Conservation (phyloP, 768 basidiomycete species). For the Leccinum truebloodii region DNA sequence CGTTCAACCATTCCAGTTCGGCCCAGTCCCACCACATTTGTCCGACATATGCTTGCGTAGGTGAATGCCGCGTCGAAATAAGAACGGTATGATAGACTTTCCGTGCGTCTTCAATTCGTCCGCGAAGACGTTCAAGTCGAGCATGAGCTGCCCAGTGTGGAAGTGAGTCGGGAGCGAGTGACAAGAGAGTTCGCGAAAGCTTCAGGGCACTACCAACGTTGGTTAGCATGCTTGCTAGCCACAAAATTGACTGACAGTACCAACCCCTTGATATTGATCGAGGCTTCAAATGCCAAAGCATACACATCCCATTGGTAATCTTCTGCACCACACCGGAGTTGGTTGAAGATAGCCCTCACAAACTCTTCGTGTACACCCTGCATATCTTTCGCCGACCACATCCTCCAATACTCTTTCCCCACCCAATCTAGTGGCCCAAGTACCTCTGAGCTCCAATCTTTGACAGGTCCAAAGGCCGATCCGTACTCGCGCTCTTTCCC, state of each 20-base stretch:
- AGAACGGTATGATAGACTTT: conserved; percentile 77
- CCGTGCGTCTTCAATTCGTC: conserved; percentile 64
- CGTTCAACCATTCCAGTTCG: conserved; percentile 77
- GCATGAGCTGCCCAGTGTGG: conserved; percentile 77
- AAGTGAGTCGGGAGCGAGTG: conserved; percentile 55
- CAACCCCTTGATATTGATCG: conserved; percentile 55
- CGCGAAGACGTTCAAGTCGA: conserved; percentile 66
- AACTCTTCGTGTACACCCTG: conserved; percentile 49
- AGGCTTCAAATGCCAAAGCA: conserved; percentile 67
- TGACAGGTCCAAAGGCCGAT: conserved; percentile 67
- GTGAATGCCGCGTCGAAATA: conserved; percentile 41
- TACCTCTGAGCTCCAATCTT: conserved; percentile 59
- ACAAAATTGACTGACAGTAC: conserved; percentile 27
- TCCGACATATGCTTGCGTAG: conserved; percentile 38
- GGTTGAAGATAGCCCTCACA: conserved; percentile 58
- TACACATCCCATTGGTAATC: conserved; percentile 68
- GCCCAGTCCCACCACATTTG: conserved; percentile 83
- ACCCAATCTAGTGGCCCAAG: conserved; percentile 56
- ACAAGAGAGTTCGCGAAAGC: conserved; percentile 64
- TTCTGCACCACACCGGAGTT: conserved; percentile 48
- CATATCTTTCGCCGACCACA: conserved; percentile 54
- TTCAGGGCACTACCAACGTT: conserved; percentile 56
- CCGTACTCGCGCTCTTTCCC: conserved; percentile 64
- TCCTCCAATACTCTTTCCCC: conserved; percentile 33
- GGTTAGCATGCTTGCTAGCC: conserved; percentile 11